Evolutionary conservation across 768 basidiomycete genomes (phyloP), one percentile per base, ranked within the genome.

Genomic region (Suillus occidentalis): DNA sequence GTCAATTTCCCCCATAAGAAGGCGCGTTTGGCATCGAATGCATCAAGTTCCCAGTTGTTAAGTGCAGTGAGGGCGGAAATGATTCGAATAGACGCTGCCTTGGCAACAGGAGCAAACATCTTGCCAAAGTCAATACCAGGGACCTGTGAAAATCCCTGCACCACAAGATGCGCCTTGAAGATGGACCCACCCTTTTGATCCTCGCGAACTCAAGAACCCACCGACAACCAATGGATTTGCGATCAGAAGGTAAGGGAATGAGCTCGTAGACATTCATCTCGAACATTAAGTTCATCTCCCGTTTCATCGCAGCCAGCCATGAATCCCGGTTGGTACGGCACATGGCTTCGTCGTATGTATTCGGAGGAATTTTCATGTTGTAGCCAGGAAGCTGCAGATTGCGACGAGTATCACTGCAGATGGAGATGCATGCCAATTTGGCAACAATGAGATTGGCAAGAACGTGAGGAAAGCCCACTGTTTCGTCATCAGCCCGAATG

Each of bases 1-100:
- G 72, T 72, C 40, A 84, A 73, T n/a, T 77, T 69, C 2, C 76
- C 72, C 61, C 77, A 80, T 0, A 85, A 74, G 67, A 77, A 84
- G 0, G 80, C 80, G 0, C 72, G 71, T 39, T 79, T 80, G 20
- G 85, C 75, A 67, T 87, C 80, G 10, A 84, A 70, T 56, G 74
- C 73, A 22, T 80, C 66, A 9, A 85, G 56, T 10, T 82, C 71
- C 65, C 77, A 77, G 39, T 76, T 66, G 18, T 76, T 55, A 1
- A 40, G 47, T 0, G 62, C 61, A 3, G 61, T 34, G 3, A 65
- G 16, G 3, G 59, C 64, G 12, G 56, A 31, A n/a, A 61, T 61
- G 45, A 63, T 56, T 3, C 40, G 7, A 9, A 65, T 60, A 16
- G 66, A 67, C 0, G 66, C 31, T 2, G 62, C 43, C 1, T 56